These are phyloP conservation scores for Hypoxylon cercidicola DNA, from an alignment of 495 filamentous ascomycete genomes.

Conservation along the genomic window DNA sequence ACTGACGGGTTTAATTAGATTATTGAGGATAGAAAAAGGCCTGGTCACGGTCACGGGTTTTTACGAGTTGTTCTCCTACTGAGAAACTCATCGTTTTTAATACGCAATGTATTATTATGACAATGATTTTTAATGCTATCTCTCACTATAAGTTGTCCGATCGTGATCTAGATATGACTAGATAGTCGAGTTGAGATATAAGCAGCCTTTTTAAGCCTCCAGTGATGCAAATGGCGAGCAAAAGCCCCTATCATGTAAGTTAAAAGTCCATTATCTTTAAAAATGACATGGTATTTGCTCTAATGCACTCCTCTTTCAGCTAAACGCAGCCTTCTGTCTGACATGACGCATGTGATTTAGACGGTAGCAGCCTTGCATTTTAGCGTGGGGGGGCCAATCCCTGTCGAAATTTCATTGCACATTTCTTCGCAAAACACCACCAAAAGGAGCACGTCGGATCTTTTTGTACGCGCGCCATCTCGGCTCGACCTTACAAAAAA, in stretches of 20 bases:
- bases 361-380: constrained; percentile 27
- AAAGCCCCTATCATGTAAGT: too few species aligned
- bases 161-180: too few species aligned
- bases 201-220: too few species aligned
- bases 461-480: background rate
- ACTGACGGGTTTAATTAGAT: background rate
- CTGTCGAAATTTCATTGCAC: constrained; percentile 28
- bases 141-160: too few species aligned
- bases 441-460: constrained; percentile 3
- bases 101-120: constrained; percentile 9
- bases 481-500: background rate
- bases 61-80: background rate
- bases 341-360: constrained; percentile 29
- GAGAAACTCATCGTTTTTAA: constrained; percentile 2
- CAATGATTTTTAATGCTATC: background rate
- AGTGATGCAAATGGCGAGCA: too few species aligned
- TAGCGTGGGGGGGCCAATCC: constrained; percentile 21
- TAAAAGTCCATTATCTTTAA: background rate
- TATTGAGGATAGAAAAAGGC: constrained; percentile 1
- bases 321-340: constrained; percentile 14
- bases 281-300: background rate
- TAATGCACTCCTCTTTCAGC: background rate
- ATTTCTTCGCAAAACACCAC: constrained; percentile 22
- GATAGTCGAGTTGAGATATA: too few species aligned
- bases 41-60: constrained; percentile 9